Percentiles rank a stretch among this genome's conserved stretches.
These are phyloP conservation scores for Nicotiana undulata DNA, from an alignment of 257 asterid species.

Conservation along the genomic window DNA sequence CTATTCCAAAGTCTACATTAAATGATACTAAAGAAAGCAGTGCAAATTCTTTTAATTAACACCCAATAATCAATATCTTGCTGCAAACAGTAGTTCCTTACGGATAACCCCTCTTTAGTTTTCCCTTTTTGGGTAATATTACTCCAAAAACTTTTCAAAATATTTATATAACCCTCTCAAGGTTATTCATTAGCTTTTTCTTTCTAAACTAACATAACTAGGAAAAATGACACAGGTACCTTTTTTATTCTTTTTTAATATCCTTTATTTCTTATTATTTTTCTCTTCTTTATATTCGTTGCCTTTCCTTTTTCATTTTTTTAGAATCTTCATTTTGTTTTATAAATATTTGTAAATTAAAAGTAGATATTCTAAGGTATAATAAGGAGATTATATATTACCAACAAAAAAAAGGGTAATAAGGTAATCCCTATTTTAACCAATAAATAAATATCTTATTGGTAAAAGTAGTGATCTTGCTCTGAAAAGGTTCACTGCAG, in stretches of 20 bases:
- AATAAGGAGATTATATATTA: background rate
- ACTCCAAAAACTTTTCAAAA: background rate
- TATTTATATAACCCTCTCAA: background rate
- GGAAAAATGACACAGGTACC: background rate
- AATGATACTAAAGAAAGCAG: too few relatives aligned
- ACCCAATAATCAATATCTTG: too few relatives aligned
- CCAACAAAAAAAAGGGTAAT: background rate
- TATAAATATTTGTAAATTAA: background rate
- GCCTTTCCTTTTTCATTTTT: too few relatives aligned
- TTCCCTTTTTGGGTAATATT: background rate
- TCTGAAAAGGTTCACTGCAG: conserved; percentile 18
- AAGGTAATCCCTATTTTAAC: background rate
- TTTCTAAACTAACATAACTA: background rate
- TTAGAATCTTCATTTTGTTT: background rate
- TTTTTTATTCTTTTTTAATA: too few relatives aligned
- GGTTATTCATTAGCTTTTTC: background rate
- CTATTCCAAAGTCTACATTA: too few relatives aligned
- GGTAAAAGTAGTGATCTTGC: background rate
- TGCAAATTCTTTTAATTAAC: too few relatives aligned
- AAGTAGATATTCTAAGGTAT: background rate
- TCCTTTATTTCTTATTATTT: too few relatives aligned
- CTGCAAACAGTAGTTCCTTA: background rate
- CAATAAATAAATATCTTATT: background rate
- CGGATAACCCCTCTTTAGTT: background rate
- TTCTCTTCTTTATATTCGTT: too few relatives aligned